Evolutionary conservation across 2,329 filamentous ascomycete genomes (phyloP).

Genomic region (Lasiodiplodia citricola): DNA sequence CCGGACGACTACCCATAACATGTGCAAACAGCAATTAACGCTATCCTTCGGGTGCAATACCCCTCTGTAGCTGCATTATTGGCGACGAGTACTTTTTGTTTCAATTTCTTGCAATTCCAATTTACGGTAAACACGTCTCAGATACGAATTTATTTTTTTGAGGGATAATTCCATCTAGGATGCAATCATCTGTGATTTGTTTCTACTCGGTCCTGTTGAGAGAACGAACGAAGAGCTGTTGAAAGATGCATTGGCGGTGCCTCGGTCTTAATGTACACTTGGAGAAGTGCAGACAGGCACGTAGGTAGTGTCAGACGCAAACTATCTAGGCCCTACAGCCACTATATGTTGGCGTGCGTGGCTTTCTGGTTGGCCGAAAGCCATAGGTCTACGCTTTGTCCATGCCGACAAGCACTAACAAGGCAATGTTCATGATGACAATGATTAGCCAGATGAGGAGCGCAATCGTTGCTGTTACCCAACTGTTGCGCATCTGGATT

Average conservation of each 20-base stretch:
- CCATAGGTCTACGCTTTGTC: constrained; percentile 42
- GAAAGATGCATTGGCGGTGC: background rate
- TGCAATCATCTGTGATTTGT: background rate
- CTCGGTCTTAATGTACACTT: background rate
- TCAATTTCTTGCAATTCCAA: background rate
- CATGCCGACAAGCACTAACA: constrained; percentile 68
- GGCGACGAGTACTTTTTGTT: background rate
- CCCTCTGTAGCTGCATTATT: background rate
- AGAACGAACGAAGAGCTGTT: background rate
- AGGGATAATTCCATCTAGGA: too few species aligned
- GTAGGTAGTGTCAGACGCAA: background rate
- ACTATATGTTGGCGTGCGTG: background rate
- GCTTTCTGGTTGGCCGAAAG: background rate
- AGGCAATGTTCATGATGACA: constrained; percentile 77
- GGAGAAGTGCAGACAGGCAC: background rate
- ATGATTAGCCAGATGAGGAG: constrained; percentile 75
- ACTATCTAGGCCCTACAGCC: background rate
- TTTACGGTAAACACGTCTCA: too few species aligned
- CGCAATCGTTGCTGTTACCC: constrained; percentile 65
- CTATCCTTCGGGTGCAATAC: background rate
- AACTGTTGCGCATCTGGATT: constrained; percentile 73
- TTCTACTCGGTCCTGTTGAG: background rate
- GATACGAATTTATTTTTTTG: too few species aligned
- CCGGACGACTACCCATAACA: too few species aligned
- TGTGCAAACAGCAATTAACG: too few species aligned